Evolutionary conservation across 176 grass and related monocot species (phyloP).

Genomic region (Canna indica): DNA sequence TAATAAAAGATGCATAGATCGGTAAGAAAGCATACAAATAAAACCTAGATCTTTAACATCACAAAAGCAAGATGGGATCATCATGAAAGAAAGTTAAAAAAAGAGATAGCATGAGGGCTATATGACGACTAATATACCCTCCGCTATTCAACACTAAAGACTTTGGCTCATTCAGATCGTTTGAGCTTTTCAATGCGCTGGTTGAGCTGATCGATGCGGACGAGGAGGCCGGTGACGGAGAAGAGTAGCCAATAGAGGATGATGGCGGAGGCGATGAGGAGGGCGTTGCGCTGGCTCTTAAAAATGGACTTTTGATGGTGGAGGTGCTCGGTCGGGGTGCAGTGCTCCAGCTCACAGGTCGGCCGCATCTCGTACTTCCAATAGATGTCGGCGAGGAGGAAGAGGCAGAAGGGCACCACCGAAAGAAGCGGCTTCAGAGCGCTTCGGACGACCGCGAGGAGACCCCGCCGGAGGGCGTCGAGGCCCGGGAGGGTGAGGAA

Average conservation of each 20-base stretch:
- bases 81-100: background rate
- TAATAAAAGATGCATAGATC: background rate
- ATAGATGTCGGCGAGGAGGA: conserved; percentile 88
- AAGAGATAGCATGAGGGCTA: background rate
- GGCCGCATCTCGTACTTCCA: conserved; percentile 96
- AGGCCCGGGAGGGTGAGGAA: conserved; percentile 81
- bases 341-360: conserved; percentile 63
- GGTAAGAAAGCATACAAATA: background rate
- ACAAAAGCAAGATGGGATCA: background rate
- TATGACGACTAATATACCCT: background rate
- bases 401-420: conserved; percentile 86
- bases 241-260: conserved; percentile 96
- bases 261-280: conserved; percentile 79
- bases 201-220: conserved; percentile 60
- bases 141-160: background rate
- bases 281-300: conserved; percentile 86
- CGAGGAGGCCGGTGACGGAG: conserved; percentile 58
- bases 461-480: conserved; percentile 59
- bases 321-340: conserved; percentile 81
- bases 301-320: conserved; percentile 97
- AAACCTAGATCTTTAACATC: background rate
- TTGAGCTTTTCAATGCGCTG: conserved; percentile 72
- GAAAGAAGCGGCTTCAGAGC: conserved; percentile 89
- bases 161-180: conserved; percentile 40
- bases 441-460: conserved; percentile 55